These are phyloP conservation scores for Dactylellina leptospora DNA, from an alignment of 2,329 filamentous ascomycete genomes.

Conservation along the genomic window DNA sequence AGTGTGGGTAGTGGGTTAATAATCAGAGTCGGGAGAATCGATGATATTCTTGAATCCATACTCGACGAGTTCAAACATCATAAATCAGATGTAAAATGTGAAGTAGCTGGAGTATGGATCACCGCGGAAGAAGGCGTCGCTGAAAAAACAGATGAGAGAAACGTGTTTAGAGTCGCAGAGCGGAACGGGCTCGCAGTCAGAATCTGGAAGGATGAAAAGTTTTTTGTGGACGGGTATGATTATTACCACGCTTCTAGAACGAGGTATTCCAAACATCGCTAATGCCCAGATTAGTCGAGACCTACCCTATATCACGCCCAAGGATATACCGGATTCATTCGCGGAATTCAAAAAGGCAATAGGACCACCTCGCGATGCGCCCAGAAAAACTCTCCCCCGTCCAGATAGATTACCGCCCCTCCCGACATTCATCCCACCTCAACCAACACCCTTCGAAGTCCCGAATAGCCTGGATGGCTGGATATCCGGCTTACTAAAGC, in stretches of 20 bases:
- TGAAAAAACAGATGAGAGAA: conserved; percentile 72
- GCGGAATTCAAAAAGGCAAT: conserved; percentile 77
- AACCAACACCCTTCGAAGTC: conserved; percentile 71
- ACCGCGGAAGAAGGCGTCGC: conserved; percentile 75
- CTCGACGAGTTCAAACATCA: conserved; percentile 64
- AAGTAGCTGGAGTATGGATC: conserved; percentile 76
- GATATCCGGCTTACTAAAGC: conserved; percentile 67
- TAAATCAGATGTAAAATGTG: conserved; percentile 54
- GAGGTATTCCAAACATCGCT: too few relatives aligned
- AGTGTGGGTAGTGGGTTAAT: conserved; percentile 68
- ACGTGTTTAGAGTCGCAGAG: conserved; percentile 66
- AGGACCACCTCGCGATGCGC: conserved; percentile 74
- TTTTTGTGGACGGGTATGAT: conserved; percentile 80
- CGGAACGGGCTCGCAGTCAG: conserved; percentile 69
- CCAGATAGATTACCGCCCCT: conserved; percentile 69
- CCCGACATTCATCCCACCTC: conserved; percentile 68
- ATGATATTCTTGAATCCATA: conserved; percentile 69
- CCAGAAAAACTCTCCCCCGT: conserved; percentile 67
- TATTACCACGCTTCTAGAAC: neutral
- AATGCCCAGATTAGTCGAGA: conserved; percentile 67
- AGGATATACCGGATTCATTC: conserved; percentile 76
- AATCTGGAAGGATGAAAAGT: conserved; percentile 78
- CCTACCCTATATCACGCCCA: conserved; percentile 66
- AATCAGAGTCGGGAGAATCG: conserved; percentile 69
- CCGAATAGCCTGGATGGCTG: conserved; percentile 67